Conservation (phyloP, 768 basidiomycete genomes). For the Tricholoma sp. region DNA sequence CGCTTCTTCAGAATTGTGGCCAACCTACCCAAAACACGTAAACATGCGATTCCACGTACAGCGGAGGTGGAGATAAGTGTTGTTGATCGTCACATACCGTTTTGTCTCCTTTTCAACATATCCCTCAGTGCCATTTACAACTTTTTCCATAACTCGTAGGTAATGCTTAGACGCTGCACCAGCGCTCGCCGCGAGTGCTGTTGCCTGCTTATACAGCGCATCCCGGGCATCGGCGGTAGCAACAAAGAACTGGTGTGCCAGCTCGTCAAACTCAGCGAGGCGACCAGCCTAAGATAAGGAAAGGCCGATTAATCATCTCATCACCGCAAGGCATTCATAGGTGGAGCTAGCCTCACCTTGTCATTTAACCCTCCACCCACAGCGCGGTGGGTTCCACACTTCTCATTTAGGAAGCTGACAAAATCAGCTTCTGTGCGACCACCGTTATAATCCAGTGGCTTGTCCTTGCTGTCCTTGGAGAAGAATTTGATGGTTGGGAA, state of each 20-base stretch:
- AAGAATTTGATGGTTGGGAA: slow-evolving; percentile 98
- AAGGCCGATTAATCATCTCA: not conserved
- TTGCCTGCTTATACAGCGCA: slow-evolving; percentile 63
- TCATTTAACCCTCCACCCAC: slow-evolving; percentile 78
- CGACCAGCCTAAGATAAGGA: slow-evolving; percentile 65
- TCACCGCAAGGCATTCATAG: not conserved
- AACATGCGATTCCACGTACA: slow-evolving; percentile 8
- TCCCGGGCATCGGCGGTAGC: slow-evolving; percentile 52
- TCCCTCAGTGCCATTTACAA: slow-evolving; percentile 58
- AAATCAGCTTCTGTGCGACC: slow-evolving; percentile 73
- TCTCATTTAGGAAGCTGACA: slow-evolving; percentile 74
- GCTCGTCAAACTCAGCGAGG: slow-evolving; percentile 64
- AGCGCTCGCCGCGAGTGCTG: slow-evolving; percentile 41
- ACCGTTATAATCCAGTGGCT: slow-evolving; percentile 62
- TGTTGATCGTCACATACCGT: slow-evolving; percentile 45
- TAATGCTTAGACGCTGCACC: slow-evolving; percentile 69
- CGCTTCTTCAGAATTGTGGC: slow-evolving; percentile 72
- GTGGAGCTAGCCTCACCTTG: slow-evolving; percentile 33
- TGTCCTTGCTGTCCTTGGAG: slow-evolving; percentile 60
- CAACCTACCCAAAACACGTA: slow-evolving; percentile 42
- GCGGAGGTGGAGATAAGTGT: slow-evolving; percentile 5
- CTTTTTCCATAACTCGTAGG: slow-evolving; percentile 85
- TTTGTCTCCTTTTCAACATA: slow-evolving; percentile 85
- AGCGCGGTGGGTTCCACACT: slow-evolving; percentile 81
- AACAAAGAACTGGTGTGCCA: slow-evolving; percentile 72